A percentile compares a stretch with the other conserved stretches of the same genome.
phyloP scores from a whole-genome alignment of 2,329 filamentous ascomycete genomes.

The Didymella pomorum region DNA sequence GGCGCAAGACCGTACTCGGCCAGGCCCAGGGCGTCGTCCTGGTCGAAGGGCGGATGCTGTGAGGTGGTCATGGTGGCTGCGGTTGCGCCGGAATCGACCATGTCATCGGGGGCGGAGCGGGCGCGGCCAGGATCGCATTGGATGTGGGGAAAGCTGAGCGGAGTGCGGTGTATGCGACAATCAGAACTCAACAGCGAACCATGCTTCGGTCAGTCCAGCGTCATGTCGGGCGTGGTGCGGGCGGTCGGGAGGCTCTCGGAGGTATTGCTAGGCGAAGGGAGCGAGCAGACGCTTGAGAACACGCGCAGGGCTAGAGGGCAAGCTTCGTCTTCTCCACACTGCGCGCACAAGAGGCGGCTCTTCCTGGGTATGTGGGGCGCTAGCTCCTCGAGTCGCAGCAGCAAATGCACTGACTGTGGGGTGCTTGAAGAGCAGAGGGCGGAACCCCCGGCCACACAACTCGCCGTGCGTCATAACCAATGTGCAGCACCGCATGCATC shows the following conservation, averaged over 20 bases:
- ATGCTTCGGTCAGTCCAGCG: conserved; percentile 7
- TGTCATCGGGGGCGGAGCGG: conserved; percentile 32
- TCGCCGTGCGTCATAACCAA: not conserved
- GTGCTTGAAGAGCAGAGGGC: not conserved
- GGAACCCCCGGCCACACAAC: not conserved
- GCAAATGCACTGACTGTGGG: conserved; percentile 12
- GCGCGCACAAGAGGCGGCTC: conserved; percentile 17
- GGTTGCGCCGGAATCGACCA: conserved; percentile 41
- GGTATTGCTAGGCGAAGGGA: conserved; percentile 2
- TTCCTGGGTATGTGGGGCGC: conserved; percentile 16
- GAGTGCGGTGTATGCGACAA: not conserved
- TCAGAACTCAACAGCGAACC: not conserved
- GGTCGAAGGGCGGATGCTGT: conserved; percentile 39
- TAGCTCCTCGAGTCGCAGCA: conserved; percentile 8
- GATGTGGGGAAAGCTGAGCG: conserved; percentile 9
- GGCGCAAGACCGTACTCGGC: conserved; percentile 48
- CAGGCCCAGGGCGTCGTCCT: conserved; percentile 47
- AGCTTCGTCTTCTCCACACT: conserved; percentile 21
- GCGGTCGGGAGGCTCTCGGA: conserved; percentile 6
- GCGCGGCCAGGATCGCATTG: conserved; percentile 35
- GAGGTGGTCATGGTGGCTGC: conserved; percentile 41
- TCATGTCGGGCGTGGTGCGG: conserved; percentile 10
- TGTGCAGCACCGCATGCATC: conserved; percentile 6
- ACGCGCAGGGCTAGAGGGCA: conserved; percentile 15
- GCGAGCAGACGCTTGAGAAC: conserved; percentile 8